Evolutionary conservation across 805 yeast species (phyloP).

Genomic region (Nadsonia fulvescens): DNA sequence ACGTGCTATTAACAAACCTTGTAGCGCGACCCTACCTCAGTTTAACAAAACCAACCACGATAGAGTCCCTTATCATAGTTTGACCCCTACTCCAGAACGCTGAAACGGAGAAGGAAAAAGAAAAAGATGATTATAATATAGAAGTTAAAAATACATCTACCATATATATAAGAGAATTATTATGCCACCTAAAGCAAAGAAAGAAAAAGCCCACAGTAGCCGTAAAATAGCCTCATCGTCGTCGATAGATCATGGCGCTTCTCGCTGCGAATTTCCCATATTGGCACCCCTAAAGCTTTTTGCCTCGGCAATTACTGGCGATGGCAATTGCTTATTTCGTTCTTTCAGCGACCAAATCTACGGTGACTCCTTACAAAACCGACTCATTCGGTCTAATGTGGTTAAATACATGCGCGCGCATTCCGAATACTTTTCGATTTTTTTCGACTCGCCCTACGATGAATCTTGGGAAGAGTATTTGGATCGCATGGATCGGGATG

Average conservation of each 20-base stretch:
- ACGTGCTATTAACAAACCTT: too few species aligned
- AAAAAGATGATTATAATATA: too few species aligned
- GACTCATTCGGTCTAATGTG: slow-evolving; percentile 15
- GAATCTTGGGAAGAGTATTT: slow-evolving; percentile 20
- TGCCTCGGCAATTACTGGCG: slow-evolving; percentile 22
- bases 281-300: slow-evolving; percentile 18
- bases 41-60: too few species aligned
- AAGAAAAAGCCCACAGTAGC: slow-evolving; percentile 3
- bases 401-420: slow-evolving; percentile 18
- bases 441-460: slow-evolving; percentile 15
- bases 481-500: slow-evolving; percentile 20
- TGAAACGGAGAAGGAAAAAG: too few species aligned
- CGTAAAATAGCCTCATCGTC: slow-evolving; percentile 5
- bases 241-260: too few species aligned
- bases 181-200: too few species aligned
- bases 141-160: too few species aligned
- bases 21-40: too few species aligned
- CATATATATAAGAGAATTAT: too few species aligned
- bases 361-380: slow-evolving; percentile 17
- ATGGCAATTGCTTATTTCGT: slow-evolving; percentile 26
- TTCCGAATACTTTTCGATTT: slow-evolving; percentile 16
- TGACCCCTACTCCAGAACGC: too few species aligned
- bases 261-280: slow-evolving; percentile 24
- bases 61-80: too few species aligned
- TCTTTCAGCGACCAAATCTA: slow-evolving; percentile 23